Conservation (phyloP, 2,329 filamentous ascomycete genomes). For the Xylaria hypoxylon region DNA sequence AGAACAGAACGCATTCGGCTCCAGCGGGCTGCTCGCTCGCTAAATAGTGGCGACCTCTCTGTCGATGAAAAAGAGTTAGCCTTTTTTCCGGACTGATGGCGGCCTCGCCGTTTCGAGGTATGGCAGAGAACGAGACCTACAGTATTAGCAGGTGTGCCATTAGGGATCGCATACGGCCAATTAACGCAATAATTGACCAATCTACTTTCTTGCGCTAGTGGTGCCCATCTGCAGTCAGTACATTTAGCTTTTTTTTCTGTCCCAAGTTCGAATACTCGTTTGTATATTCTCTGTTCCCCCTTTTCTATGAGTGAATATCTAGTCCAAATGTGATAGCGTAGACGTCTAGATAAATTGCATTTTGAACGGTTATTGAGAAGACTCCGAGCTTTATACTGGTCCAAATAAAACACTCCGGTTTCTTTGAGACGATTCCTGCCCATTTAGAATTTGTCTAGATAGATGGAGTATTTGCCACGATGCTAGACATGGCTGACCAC, state of each 20-base stretch:
- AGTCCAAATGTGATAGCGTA: too few species aligned
- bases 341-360: too few species aligned
- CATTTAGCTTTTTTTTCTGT: not conserved
- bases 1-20: constrained; percentile 30
- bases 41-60: constrained; percentile 11
- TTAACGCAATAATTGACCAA: not conserved
- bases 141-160: not conserved
- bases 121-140: not conserved
- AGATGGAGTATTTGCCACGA: too few species aligned
- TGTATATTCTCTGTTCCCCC: not conserved
- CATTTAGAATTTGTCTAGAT: too few species aligned
- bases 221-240: not conserved
- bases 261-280: too few species aligned
- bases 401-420: too few species aligned
- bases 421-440: too few species aligned
- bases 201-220: not conserved
- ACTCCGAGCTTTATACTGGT: too few species aligned
- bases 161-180: not conserved
- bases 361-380: too few species aligned
- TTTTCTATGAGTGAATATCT: too few species aligned
- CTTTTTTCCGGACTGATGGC: not conserved
- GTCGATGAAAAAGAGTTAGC: constrained; percentile 4
- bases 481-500: too few species aligned
- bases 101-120: not conserved
- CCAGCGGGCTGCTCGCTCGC: constrained; percentile 25